phyloP scores from a whole-genome alignment of 2,329 filamentous ascomycete genomes.

The Huntiella moniliformis region DNA sequence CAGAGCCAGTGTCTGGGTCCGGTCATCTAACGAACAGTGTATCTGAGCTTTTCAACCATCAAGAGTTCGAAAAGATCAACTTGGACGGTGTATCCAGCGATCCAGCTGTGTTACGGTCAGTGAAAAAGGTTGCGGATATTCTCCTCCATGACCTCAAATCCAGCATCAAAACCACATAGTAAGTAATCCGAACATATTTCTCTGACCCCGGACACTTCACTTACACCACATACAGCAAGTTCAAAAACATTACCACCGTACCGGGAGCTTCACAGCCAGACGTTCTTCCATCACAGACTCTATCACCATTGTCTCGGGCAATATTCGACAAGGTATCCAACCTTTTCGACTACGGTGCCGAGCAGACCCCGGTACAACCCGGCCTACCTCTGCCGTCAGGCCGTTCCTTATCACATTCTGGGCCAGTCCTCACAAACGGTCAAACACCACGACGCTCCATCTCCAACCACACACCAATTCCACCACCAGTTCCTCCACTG shows the following conservation, averaged over 20 bases:
- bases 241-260: conserved; percentile 20
- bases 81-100: conserved; percentile 39
- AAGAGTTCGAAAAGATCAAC: conserved; percentile 50
- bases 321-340: conserved; percentile 22
- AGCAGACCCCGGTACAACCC: conserved; percentile 1
- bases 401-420: background rate
- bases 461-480: conserved; percentile 11
- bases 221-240: conserved; percentile 29
- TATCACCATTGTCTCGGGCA: conserved; percentile 29
- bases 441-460: conserved; percentile 4
- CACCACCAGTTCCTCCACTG: conserved; percentile 12
- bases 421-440: conserved; percentile 2
- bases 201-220: conserved; percentile 5
- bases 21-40: conserved; percentile 33
- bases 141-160: conserved; percentile 56
- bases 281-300: conserved; percentile 20
- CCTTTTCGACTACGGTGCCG: conserved; percentile 9
- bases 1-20: conserved; percentile 41
- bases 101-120: conserved; percentile 39
- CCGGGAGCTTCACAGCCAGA: conserved; percentile 7
- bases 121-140: conserved; percentile 55
- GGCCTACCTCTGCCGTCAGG: background rate
- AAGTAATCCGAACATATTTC: conserved; percentile 15
- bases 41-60: conserved; percentile 29
- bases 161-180: conserved; percentile 54